Evolutionary conservation across 441 rosid species (phyloP), one percentile per base, ranked within the genome.

Genomic region (Caryocar brasiliense): DNA sequence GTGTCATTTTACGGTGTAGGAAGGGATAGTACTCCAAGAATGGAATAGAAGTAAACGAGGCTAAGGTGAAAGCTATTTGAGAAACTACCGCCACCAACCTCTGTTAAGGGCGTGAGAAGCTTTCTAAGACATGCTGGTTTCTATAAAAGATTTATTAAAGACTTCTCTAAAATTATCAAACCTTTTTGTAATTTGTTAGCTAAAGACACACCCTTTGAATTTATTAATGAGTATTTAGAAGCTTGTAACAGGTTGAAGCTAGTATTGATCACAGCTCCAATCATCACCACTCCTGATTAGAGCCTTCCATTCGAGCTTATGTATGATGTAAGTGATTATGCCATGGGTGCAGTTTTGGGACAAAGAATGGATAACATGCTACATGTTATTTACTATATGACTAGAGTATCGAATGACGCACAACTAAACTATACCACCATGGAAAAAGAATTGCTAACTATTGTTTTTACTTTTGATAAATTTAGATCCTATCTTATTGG

Each of bases 111-210:
- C 4, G 15, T 52, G 9, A 18, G 1, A 7, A 38, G 35, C 25
- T 38, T 54, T 20, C 38, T 54, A 8, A 37, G 58, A 1, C 40
- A 47, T 47, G 53, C 26, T 10, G 53, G 40, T 0, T 47, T 47
- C 9, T 47, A 30, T 27, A 13, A 18, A 12, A 2, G 9, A 12
- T 34, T 40, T 19, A 40, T 40, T 14, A 15, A 40, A 18, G 44
- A 40, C 24, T 40, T 40, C 24, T 40, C 44, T 12, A 40, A 40
- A 12, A 12, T 40, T 3, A 2, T 14, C 2, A 40, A 18, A 14
- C 44, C 44, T 3, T 34, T 34, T 3, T 9, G 13, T 9, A 5
- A 8, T 9, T 13, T 34, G n/a, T 12, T 34, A 5, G 3, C 7
- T 2, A 47, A 47, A 8, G 53, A 47, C 9, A 10, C 9, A 3